Base-by-base conservation (phyloP, 352 stramenopile genomes). In the Phytophthora ohioensis region DNA sequence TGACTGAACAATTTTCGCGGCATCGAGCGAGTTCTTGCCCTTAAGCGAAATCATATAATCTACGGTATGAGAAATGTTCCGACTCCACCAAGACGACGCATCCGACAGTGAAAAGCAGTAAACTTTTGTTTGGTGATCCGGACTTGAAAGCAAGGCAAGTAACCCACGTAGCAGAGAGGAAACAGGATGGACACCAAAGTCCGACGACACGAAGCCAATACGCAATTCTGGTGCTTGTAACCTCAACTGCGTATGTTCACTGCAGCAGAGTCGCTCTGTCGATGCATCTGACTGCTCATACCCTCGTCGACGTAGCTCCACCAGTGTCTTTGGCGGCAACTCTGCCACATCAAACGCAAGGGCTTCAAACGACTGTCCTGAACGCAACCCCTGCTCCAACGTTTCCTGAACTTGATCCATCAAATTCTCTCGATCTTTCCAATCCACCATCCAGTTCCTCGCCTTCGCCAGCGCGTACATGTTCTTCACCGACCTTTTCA, bases 141-240 rank as follows among this genome's bases (percentile, higher is more conserved):
- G 32, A 17, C 66, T 62, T 5, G 84, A 67, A 0, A 95, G 74
- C 49, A 87, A 70, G 3, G 78, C 62, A 11, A 95, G 53, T 13
- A 95, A 66, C 0, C 90, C 88, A 3, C 88, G 81, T 48, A 97
- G 65, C 5, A 95, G 63, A 17, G 79, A 83, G 27, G 84, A 78
- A 9, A 97, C 85, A 0, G 90, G 90, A 60, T 97, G 90, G 3
- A 95, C 58, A 8, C 87, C 88, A 71, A 96, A 94, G 57, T 97
- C 90, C 1, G 88, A 91, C 31, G 86, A 93, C 12, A 94, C 73
- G 45, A 95, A 95, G 4, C 88, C 88, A 30, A 92, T 55, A 1
- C 82, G 81, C 3, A 92, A 55, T 27, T 76, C 63, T 1, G 69
- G 53, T 0, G 80, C 76, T 39, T 62, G 64, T 3, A 92, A 38